These are phyloP conservation scores for Diaporthe sp. DNA, from an alignment of 2,329 filamentous ascomycete species.

Conservation along the genomic window DNA sequence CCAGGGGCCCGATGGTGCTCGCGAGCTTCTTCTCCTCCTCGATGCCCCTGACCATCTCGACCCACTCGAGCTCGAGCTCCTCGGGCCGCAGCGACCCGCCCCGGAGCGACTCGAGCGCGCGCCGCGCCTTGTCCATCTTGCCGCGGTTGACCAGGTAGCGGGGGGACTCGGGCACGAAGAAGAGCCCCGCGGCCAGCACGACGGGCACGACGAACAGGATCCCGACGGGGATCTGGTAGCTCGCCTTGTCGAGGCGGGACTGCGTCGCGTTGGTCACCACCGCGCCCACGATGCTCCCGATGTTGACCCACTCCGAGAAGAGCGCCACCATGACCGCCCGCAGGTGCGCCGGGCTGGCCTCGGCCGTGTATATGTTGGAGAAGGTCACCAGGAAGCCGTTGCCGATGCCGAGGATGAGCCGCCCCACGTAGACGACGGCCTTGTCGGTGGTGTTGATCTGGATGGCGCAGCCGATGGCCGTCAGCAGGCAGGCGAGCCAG, in stretches of 20 bases:
- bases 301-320: slow-evolving; percentile 63
- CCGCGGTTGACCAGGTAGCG: slow-evolving; percentile 57
- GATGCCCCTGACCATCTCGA: slow-evolving; percentile 55
- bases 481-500: slow-evolving; percentile 62
- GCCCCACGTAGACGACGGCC: slow-evolving; percentile 59
- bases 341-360: slow-evolving; percentile 61
- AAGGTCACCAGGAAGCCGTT: slow-evolving; percentile 62
- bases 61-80: slow-evolving; percentile 55
- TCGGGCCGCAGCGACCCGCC: slow-evolving; percentile 48
- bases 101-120: slow-evolving; percentile 49
- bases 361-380: slow-evolving; percentile 62
- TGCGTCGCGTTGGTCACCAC: slow-evolving; percentile 58
- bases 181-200: slow-evolving; percentile 58
- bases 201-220: slow-evolving; percentile 61
- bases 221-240: slow-evolving; percentile 63
- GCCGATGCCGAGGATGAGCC: slow-evolving; percentile 58
- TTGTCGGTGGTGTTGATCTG: slow-evolving; percentile 57
- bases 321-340: slow-evolving; percentile 63
- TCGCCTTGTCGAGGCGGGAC: slow-evolving; percentile 52
- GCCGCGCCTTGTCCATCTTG: slow-evolving; percentile 45
- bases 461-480: slow-evolving; percentile 57
- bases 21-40: slow-evolving; percentile 54
- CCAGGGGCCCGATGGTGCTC: slow-evolving; percentile 50
- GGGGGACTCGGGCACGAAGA: slow-evolving; percentile 62
- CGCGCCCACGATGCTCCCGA: slow-evolving; percentile 61